Conservation (phyloP, 306 rosid species). For the Corylus avellana region DNA sequence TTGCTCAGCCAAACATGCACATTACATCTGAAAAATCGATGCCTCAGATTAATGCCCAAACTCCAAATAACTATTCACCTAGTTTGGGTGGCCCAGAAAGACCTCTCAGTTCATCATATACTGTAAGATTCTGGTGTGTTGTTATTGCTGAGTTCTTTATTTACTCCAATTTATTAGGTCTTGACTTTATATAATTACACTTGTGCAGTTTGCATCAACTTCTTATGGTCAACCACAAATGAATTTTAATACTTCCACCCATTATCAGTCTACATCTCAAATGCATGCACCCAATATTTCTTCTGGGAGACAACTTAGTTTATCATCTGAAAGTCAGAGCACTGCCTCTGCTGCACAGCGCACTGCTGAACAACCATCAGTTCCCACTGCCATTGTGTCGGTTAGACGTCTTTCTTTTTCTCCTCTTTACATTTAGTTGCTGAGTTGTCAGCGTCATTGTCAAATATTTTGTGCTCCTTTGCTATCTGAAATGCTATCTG, state of each 20-base stretch:
- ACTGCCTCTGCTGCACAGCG: constrained; percentile 43
- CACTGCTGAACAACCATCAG: constrained; percentile 50
- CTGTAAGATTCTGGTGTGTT: constrained; percentile 50
- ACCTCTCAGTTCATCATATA: constrained; percentile 64
- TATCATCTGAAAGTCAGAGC: constrained; percentile 41
- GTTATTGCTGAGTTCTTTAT: constrained; percentile 1
- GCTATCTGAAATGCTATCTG: neutral
- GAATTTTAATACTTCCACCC: constrained; percentile 47
- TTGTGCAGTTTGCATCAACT: constrained; percentile 61
- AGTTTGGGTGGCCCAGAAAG: constrained; percentile 64
- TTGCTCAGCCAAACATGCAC: constrained; percentile 61
- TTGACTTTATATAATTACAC: constrained; percentile 33
- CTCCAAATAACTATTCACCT: constrained; percentile 61
- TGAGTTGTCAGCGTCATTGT: constrained; percentile 7
- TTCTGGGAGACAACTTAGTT: constrained; percentile 40
- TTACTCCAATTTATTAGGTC: constrained; percentile 8
- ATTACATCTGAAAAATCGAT: constrained; percentile 53
- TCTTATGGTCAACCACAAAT: constrained; percentile 68
- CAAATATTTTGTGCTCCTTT: neutral
- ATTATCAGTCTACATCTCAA: constrained; percentile 66
- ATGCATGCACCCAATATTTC: constrained; percentile 48
- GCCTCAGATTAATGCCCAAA: constrained; percentile 56
- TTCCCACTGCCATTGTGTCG: constrained; percentile 41
- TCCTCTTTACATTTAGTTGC: constrained; percentile 11
- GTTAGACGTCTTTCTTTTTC: constrained; percentile 44